Base-by-base conservation (phyloP, 2,329 filamentous ascomycete genomes). In the Talaromyces sp. region DNA sequence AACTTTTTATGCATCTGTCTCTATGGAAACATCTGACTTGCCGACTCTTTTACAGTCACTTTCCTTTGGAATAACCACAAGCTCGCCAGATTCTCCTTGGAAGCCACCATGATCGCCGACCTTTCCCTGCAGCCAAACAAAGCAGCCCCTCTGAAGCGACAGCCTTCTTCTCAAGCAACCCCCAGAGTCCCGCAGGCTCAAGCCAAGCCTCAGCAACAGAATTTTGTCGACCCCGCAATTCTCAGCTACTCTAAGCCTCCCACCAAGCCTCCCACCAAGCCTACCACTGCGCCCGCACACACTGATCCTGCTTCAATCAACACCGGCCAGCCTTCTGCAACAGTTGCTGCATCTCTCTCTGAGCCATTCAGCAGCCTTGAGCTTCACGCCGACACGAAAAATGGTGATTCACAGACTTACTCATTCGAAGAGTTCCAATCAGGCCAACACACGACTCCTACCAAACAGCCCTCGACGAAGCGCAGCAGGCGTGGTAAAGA, bases 161-260 rank as follows among this genome's bases (percentile, higher is more conserved):
- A 55, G 19, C 51, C 61, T 47, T 19, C 57, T 17, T 47, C 49
- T 13, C 56, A 65, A 51, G 52, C 54, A 48, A 52, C 52, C 35
- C 51, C 60, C 45, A 50, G 52, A 17, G 8, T 50, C 29, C 47
- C 47, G 42, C 54, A 52, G 13, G 46, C 54, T 32, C 47, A 59
- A 27, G 20, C 40, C 54, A 62, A 47, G 22, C 30, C 43, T n/a
- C 19, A 24, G 29, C 55, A 62, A n/a, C 65, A 64, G 30, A 67
- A 77, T 78, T 91, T 94, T 65, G 81, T 87, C n/a, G 90, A 95
- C 64, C 90, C 90, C 10, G 90, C 90, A 3, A 95, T 95, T 50
- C 69, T 95, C 41, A 91, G 89, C 67, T 82, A 90, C 68, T 71
- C 76, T 9, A 73, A 70, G 54, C 66, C 69, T 10, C 53, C 65